Percentiles rank a stretch among this genome's conserved stretches.
Conservation (phyloP, 2,329 filamentous ascomycete genomes). For the Gliomastix tumulicola region DNA sequence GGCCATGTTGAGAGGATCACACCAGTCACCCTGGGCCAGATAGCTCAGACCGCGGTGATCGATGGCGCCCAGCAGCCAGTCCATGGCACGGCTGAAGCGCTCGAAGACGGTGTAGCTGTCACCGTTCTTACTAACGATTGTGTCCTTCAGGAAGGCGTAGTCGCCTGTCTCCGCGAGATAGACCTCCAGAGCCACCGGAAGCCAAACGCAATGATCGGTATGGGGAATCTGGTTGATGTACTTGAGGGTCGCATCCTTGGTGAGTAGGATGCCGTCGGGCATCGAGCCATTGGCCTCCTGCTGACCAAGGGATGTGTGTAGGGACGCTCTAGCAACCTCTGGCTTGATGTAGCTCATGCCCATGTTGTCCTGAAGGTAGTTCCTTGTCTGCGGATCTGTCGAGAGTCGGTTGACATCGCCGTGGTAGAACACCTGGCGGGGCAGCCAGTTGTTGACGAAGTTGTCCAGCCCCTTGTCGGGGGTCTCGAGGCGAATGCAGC, state of each 20-base stretch:
- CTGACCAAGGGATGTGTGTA: conserved; percentile 42
- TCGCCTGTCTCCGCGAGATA: conserved; percentile 50
- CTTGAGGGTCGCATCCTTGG: conserved; percentile 47
- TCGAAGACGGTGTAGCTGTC: conserved; percentile 43
- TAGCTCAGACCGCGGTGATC: conserved; percentile 47
- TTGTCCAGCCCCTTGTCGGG: conserved; percentile 48
- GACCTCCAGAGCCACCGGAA: conserved; percentile 45
- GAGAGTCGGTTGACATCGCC: conserved; percentile 52
- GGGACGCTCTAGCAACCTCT: conserved; percentile 36
- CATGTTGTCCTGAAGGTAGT: conserved; percentile 55
- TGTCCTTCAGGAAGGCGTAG: conserved; percentile 38
- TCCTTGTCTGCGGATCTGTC: conserved; percentile 51
- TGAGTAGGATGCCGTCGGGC: conserved; percentile 49
- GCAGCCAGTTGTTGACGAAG: conserved; percentile 53
- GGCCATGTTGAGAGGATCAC: conserved; percentile 58
- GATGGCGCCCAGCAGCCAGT: conserved; percentile 44
- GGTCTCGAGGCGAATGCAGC: conserved; percentile 44
- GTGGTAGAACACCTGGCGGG: conserved; percentile 51
- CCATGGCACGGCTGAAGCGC: conserved; percentile 48
- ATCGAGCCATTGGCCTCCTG: conserved; percentile 48
- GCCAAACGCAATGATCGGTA: conserved; percentile 53
- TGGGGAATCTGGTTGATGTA: conserved; percentile 57
- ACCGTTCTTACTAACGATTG: conserved; percentile 32
- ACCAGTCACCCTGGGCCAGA: conserved; percentile 54
- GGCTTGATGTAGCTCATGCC: conserved; percentile 52